Conservation (phyloP, 169 alveolate genomes). For the Plasmodium gonderi region DNA sequence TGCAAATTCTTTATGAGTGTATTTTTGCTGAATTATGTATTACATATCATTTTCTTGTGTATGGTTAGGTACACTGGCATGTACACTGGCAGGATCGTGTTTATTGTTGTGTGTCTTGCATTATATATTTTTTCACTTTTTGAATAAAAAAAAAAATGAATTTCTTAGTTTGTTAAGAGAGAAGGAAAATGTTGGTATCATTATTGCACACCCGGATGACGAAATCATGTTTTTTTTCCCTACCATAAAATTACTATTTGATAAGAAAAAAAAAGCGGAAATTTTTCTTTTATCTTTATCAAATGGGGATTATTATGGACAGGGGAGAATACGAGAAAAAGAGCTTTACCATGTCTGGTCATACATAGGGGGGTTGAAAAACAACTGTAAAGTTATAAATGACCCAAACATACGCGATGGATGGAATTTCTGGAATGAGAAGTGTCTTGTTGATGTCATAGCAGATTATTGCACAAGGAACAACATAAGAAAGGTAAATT, state of each 20-base stretch:
- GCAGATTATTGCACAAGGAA: slow-evolving; percentile 10
- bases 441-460: slow-evolving; percentile 1
- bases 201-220: slow-evolving; percentile 95
- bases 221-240: slow-evolving; percentile 95
- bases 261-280: slow-evolving; percentile 60
- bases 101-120: not conserved
- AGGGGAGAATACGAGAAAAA: slow-evolving; percentile 75
- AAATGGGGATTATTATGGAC: slow-evolving; percentile 78
- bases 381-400: slow-evolving; percentile 24
- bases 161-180: not conserved
- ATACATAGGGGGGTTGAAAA: slow-evolving; percentile 43
- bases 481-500: slow-evolving; percentile 19
- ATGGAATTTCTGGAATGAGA: slow-evolving; percentile 47
- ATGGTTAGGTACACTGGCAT: not conserved
- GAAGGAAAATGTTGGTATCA: slow-evolving; percentile 55
- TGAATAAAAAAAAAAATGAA: slow-evolving; percentile 15
- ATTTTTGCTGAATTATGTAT: not conserved
- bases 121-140: not conserved
- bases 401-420: slow-evolving; percentile 18
- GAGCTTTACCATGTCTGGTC: slow-evolving; percentile 77
- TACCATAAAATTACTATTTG: slow-evolving; percentile 79
- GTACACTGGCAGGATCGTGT: not conserved
- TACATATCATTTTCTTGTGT: not conserved
- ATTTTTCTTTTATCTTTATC: slow-evolving; percentile 34
- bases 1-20: no score